Base-by-base conservation (phyloP, 805 yeast species). In the Kazachstania africana region DNA sequence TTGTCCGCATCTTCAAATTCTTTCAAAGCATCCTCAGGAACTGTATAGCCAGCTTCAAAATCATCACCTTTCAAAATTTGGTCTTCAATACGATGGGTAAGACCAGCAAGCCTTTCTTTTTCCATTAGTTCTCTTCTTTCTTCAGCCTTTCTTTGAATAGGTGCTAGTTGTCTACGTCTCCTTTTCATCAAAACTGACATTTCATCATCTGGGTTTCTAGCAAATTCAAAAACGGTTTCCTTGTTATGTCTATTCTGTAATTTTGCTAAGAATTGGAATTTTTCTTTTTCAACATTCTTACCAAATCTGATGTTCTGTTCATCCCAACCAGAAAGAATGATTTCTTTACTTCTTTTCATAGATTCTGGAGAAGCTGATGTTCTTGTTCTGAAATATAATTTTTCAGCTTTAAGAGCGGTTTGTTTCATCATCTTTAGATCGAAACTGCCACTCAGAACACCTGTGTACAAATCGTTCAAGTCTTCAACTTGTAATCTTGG, bases 181-280 rank as follows among this genome's bases (percentile, higher is more conserved):
- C 75, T 73, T 40, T 75, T 68, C 98, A 91, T 91, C 50, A 91
- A 65, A 33, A 77, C 78, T 24, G 81, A 78, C 50, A 84, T 65
- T 30, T 75, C 70, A 40, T 78, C 78, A 42, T 76, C 82, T 31
- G 65, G 68, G 31, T 66, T 63, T 47, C 76, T 72, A 38, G 75
- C 71, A 56, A 85, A 79, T 56, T 91, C 99, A 53, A 91, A 91
- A 3, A 91, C 96, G 0, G 98, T 91, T 52, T 91, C 97, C 46
- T 82, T 78, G 31, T 73, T 63, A 26, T 63, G 55, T 50, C 95
- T 66, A 43, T 81, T 69, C 37, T 73, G 72, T 37, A 91, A 61
- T 45, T 75, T 74, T 4, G 73, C 80, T 41, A 91, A 65, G 47
- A 91, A 77, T 26, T 58, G 67, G 16, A 78, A 66, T 50, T 81